These are phyloP conservation scores for Alternaria metachromatica DNA, from an alignment of 2,329 filamentous ascomycete genomes.

Conservation along the genomic window DNA sequence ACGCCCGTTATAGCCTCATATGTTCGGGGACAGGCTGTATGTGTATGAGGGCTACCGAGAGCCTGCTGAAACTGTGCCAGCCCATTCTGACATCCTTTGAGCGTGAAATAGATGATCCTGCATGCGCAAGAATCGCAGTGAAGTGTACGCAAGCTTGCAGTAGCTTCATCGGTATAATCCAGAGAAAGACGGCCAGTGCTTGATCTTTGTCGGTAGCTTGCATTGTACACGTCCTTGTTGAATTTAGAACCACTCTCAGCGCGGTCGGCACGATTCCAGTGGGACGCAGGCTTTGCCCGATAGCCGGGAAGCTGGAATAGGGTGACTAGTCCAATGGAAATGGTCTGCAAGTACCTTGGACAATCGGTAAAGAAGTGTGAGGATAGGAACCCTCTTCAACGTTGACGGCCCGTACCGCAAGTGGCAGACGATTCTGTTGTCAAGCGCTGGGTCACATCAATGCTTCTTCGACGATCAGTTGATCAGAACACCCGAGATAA, in stretches of 20 bases:
- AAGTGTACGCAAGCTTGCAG: background rate
- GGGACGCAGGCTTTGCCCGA: slow-evolving; percentile 14
- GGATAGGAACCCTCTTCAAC: slow-evolving; percentile 9
- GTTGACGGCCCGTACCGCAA: slow-evolving; percentile 38
- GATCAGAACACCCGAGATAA: slow-evolving; percentile 34
- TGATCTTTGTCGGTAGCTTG: background rate
- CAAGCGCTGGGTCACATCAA: slow-evolving; percentile 36
- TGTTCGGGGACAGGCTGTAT: background rate
- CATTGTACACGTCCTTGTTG: background rate
- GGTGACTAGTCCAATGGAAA: background rate
- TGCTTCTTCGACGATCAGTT: slow-evolving; percentile 22
- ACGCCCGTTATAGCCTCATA: slow-evolving; percentile 6
- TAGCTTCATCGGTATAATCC: background rate
- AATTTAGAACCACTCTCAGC: background rate
- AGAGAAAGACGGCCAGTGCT: background rate
- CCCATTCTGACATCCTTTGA: slow-evolving; percentile 1
- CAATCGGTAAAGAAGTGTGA: background rate
- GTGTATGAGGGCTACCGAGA: background rate
- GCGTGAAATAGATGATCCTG: background rate
- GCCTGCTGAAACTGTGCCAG: background rate
- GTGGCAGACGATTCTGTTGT: slow-evolving; percentile 33
- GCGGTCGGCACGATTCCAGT: slow-evolving; percentile 5
- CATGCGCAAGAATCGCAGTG: background rate
- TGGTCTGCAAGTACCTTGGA: background rate
- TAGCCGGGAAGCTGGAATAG: slow-evolving; percentile 14